Base-by-base conservation (phyloP, 352 stramenopile genomes). In the Globisporangium megalacanthum region DNA sequence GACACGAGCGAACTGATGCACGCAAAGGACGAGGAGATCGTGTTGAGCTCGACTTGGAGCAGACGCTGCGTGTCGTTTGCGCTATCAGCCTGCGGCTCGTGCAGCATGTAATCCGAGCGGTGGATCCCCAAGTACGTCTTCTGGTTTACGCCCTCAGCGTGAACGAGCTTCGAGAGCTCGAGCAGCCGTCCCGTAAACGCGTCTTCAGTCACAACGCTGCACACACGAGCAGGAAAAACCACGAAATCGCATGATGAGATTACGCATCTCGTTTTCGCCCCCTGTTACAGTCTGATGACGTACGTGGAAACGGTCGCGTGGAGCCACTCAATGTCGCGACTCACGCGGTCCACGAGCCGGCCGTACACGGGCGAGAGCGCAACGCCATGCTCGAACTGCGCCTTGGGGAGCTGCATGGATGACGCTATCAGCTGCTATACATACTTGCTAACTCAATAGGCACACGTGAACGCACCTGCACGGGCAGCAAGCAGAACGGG, bases 31-130 rank as follows among this genome's bases (percentile, higher is more conserved):
- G 91, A 97, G 49, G 97, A 89, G 65, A 99, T 99, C 33, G 97
- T 99, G 73, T 99, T 99, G 51, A 99, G 76, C 70, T 99, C 97
- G 25, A 99, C 96, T 64, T 99, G 90, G 69, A 86, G 49, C 56
- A 92, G 59, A 41, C 94, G 94, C 64, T 89, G 78, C 36, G 65
- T 53, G 61, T 86, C 70, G 17, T 62, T 56, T 0, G 62, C 37
- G 15, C 60, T 72, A 25, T 68, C 68, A 1, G 49, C 47, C 47
- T 85, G 77, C 10, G 76, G 64, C 55, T 91, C 75, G 61, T 98
- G 89, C 50, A 98, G 74, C 94, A 98, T 98, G 73, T 98, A 98
- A 69, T 98, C 94, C 10, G 88, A 97, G 15, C 94, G 87, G 59
- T 96, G 79, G 57, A 98, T 93, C 19, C 89, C 94, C 51, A 98